Conservation (phyloP, 2,329 filamentous ascomycete genomes). For the Fusarium chaquense region DNA sequence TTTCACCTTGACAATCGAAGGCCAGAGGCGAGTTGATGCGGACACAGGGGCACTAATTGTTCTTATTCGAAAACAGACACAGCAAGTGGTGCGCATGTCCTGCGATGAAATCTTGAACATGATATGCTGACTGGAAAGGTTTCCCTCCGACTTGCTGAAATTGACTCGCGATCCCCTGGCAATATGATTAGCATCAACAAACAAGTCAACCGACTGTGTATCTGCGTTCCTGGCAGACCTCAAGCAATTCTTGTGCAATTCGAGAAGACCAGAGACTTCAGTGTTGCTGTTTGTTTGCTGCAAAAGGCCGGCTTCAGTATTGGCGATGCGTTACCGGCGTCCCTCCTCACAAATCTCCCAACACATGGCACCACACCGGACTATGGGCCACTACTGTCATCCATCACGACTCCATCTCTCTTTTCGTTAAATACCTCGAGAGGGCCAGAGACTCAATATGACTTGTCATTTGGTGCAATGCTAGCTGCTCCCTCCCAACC, state of each 20-base stretch:
- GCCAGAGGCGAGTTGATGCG: conserved; percentile 32
- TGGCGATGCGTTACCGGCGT: conserved; percentile 27
- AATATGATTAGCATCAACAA: conserved; percentile 44
- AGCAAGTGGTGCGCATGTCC: conserved; percentile 44
- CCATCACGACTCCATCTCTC: conserved; percentile 37
- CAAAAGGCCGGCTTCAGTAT: conserved; percentile 50
- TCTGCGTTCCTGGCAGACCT: conserved; percentile 45
- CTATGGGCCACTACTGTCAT: conserved; percentile 45
- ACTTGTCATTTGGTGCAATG: conserved; percentile 31
- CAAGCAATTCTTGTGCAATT: conserved; percentile 49
- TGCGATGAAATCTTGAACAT: background rate
- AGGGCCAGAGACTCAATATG: conserved; percentile 3
- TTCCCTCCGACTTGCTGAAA: conserved; percentile 49
- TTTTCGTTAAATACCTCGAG: background rate
- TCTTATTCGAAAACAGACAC: conserved; percentile 42
- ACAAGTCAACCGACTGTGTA: conserved; percentile 36
- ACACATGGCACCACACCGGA: conserved; percentile 7
- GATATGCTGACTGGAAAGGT: conserved; percentile 41
- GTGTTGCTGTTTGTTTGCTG: conserved; percentile 50
- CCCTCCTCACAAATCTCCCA: background rate
- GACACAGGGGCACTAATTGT: conserved; percentile 43
- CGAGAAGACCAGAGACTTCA: conserved; percentile 51
- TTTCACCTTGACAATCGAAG: conserved; percentile 49
- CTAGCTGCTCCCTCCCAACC: conserved; percentile 20
- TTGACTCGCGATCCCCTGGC: conserved; percentile 13